These are phyloP conservation scores for Xylaria scruposa DNA, from an alignment of 495 filamentous ascomycete genomes.

Conservation along the genomic window DNA sequence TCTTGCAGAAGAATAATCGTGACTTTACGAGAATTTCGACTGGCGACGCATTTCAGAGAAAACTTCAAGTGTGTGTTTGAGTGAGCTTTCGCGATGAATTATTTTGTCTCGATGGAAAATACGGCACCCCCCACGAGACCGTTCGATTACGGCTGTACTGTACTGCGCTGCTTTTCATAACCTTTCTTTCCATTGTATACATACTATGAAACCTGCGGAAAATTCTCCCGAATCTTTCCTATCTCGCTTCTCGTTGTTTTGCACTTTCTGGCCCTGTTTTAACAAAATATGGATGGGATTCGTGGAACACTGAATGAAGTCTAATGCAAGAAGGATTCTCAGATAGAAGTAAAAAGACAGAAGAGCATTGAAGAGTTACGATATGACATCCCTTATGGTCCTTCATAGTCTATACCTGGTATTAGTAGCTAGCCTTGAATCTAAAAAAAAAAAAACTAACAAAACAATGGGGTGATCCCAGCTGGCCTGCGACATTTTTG, in stretches of 20 bases:
- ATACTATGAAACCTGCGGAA: neutral
- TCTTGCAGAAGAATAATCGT: too few species aligned
- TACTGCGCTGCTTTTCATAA: neutral
- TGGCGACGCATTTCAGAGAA: constrained; percentile 55
- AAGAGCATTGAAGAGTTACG: neutral
- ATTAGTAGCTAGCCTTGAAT: constrained; percentile 9
- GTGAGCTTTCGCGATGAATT: neutral
- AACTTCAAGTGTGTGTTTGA: too few species aligned
- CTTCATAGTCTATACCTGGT: constrained; percentile 18
- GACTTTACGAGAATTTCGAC: too few species aligned
- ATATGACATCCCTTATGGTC: neutral
- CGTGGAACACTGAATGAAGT: neutral
- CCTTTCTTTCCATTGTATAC: neutral
- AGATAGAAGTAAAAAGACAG: neutral
- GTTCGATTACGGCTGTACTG: too few species aligned
- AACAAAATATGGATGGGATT: neutral
- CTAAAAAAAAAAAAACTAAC: constrained; percentile 2
- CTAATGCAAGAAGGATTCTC: neutral
- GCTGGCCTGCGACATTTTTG: neutral
- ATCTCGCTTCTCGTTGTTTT: neutral
- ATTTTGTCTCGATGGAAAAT: neutral
- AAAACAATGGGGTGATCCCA: neutral
- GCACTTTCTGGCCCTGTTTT: neutral
- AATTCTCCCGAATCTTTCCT: neutral
- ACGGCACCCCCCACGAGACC: too few species aligned